A percentile compares a stretch with the other conserved stretches of the same genome.
Conservation (phyloP, 495 filamentous ascomycete genomes). For the Aspergillus campestris region DNA sequence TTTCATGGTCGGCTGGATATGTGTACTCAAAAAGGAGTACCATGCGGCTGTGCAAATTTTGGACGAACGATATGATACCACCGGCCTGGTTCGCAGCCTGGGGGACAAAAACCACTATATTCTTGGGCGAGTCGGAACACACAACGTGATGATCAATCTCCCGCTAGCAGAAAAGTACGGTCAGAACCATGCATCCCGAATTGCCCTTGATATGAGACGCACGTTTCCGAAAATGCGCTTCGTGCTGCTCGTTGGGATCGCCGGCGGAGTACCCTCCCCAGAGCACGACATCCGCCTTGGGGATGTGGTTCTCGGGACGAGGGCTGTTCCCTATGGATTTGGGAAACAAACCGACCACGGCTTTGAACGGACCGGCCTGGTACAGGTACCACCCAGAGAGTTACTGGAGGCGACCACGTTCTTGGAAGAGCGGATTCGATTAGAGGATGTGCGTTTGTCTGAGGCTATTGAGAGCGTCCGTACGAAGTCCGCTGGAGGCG, state of each 20-base stretch:
- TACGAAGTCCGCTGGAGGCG: neutral
- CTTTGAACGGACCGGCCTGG: neutral
- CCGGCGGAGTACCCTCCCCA: constrained; percentile 11
- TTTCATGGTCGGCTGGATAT: neutral
- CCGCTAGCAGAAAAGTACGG: constrained; percentile 12
- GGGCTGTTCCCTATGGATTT: neutral
- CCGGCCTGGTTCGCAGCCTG: neutral
- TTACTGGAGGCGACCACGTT: neutral
- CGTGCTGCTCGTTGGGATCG: constrained; percentile 21
- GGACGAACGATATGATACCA: neutral
- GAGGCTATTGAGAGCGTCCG: neutral
- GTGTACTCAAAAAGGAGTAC: neutral
- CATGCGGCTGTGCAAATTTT: neutral
- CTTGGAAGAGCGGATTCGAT: neutral
- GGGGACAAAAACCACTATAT: constrained; percentile 25
- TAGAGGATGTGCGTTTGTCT: neutral
- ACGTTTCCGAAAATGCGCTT: constrained; percentile 24
- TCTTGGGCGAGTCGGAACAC: constrained; percentile 20
- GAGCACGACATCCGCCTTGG: constrained; percentile 17
- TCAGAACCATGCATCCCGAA: neutral
- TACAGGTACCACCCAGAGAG: neutral
- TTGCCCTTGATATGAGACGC: constrained; percentile 15
- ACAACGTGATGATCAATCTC: constrained; percentile 22
- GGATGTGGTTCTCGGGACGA: constrained; percentile 3
- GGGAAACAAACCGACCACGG: neutral